Evolutionary conservation across 768 basidiomycete species (phyloP).

Genomic region (Trametes punicea): DNA sequence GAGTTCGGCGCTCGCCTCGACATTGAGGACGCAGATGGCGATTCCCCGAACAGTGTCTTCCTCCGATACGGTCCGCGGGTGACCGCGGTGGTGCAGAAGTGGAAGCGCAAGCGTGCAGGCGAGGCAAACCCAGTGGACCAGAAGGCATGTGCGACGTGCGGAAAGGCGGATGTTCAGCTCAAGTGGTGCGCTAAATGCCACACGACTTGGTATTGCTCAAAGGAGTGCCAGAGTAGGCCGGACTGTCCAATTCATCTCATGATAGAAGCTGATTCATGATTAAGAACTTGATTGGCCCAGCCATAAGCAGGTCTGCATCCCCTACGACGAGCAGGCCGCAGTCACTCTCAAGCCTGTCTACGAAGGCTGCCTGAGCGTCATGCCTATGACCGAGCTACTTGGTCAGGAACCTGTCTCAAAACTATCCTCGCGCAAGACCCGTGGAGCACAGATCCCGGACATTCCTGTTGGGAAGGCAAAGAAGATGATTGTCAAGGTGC

Average conservation of each 20-base stretch:
- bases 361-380: slow-evolving; percentile 2
- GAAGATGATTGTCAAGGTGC: slow-evolving; percentile 51
- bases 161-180: slow-evolving; percentile 30
- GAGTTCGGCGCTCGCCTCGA: slow-evolving; percentile 47
- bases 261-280: not conserved
- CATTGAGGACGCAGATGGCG: slow-evolving; percentile 38
- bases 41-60: slow-evolving; percentile 33
- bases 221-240: slow-evolving; percentile 49
- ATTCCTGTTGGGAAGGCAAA: slow-evolving; percentile 31
- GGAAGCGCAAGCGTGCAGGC: slow-evolving; percentile 46
- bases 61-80: slow-evolving; percentile 41
- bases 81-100: slow-evolving; percentile 42
- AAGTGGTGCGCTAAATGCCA: slow-evolving; percentile 45
- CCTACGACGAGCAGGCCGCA: slow-evolving; percentile 42
- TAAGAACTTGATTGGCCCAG: slow-evolving; percentile 45
- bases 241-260: not conserved
- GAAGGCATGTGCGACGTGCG: slow-evolving; percentile 44
- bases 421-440: slow-evolving; percentile 22
- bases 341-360: slow-evolving; percentile 49
- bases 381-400: slow-evolving; percentile 30
- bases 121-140: slow-evolving; percentile 40
- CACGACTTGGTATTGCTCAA: slow-evolving; percentile 49
- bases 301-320: slow-evolving; percentile 46
- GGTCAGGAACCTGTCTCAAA: slow-evolving; percentile 28
- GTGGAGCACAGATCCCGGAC: slow-evolving; percentile 19